Conservation (phyloP, 2,329 filamentous ascomycete species). For the Trematosphaeria pertusa region DNA sequence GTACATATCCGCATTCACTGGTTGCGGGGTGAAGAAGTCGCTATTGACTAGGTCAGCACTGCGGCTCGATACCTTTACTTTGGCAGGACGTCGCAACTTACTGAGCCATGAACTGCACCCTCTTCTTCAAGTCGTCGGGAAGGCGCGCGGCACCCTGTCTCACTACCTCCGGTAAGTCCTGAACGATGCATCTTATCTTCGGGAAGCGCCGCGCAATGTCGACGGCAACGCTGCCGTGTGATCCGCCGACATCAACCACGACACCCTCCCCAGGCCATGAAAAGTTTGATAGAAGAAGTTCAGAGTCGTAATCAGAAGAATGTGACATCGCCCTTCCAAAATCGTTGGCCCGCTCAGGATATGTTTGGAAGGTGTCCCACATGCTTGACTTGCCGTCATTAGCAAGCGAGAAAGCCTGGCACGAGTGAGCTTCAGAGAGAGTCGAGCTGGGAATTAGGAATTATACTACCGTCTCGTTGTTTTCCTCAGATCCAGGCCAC, state of each 20-base stretch:
- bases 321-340: no score
- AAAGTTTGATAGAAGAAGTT: no score
- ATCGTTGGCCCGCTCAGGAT: no score
- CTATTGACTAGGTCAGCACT: neutral
- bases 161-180: constrained; percentile 17
- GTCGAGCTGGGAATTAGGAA: neutral
- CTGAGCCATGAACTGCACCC: constrained; percentile 16
- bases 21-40: constrained; percentile 11
- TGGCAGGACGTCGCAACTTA: constrained; percentile 2
- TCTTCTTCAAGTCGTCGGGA: constrained; percentile 4
- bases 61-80: neutral
- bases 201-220: constrained; percentile 14
- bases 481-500: constrained; percentile 1
- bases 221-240: constrained; percentile 18
- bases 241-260: constrained; percentile 24
- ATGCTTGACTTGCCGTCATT: neutral
- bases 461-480: neutral
- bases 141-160: constrained; percentile 8
- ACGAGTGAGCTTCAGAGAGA: neutral
- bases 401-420: neutral
- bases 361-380: neutral
- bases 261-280: no score
- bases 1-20: constrained; percentile 6
- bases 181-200: constrained; percentile 17
- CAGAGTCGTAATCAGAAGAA: no score